Base-by-base conservation (phyloP, 176 grass and related monocot species). In the Eragrostis curvula region DNA sequence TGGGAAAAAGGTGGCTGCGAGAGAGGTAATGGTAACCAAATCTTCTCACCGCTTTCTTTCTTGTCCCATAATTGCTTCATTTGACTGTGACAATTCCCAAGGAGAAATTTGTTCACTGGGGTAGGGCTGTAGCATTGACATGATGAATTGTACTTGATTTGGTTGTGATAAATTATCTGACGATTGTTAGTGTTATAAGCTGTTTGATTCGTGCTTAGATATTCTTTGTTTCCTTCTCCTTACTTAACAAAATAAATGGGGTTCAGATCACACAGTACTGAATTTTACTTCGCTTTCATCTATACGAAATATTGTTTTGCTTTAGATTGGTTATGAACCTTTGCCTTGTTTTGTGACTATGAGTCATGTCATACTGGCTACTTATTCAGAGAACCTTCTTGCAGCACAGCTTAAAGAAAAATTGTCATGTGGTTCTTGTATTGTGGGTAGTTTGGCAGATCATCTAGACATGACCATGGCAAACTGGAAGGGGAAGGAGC, bases 1-100 rank as follows among this genome's bases (percentile, higher is more conserved):
- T n/a, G n/a, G n/a, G n/a, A n/a, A n/a, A n/a, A n/a, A n/a, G 92
- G 92, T 29, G 96, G 92, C 68, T 93, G 82, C 52, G 90, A 98
- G 88, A 90, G 96, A 98, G 96, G 96, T 95, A 65, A 75, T 51
- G 55, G 3, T 29, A 66, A 21, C 81, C 65, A 42, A 45, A 49
- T 28, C 52, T 12, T 40, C 16, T 27, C 44, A 16, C 60, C 27
- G 21, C 13, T 25, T 29, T 50, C 5, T 56, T 71, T n/a, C 46
- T 85, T 80, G 60, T 72, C 80, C 13, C 20, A 7, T 20, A 70
- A 46, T 85, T 75, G 3, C 5, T 79, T 66, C 14, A 3, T 36
- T n/a, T n/a, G n/a, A 36, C 13, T 5, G 36, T 36, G 17, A 23
- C 53, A 18, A 52, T 14, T 80, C 17, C 9, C 30, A 6, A 52